phyloP scores from a whole-genome alignment of 805 yeast species.

The Debaryomyces maramus region DNA sequence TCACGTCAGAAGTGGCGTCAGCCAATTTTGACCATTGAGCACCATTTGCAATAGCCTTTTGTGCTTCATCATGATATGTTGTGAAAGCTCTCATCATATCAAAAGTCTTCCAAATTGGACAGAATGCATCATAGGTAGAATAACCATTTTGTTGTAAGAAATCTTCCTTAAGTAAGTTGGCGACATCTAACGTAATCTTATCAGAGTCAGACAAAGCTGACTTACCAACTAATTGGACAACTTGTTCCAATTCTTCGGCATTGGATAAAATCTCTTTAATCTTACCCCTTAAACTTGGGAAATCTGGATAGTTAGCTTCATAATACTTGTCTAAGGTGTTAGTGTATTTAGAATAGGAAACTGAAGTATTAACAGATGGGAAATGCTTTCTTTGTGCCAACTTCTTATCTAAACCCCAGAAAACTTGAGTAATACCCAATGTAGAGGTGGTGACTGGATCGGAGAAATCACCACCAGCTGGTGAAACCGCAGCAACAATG shows the following conservation, averaged over 20 bases:
- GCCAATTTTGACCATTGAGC: slow-evolving; percentile 91
- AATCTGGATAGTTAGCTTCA: slow-evolving; percentile 84
- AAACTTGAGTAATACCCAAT: slow-evolving; percentile 98
- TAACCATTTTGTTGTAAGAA: slow-evolving; percentile 99
- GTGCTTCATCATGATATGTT: slow-evolving; percentile 93
- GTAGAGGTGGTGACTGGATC: slow-evolving; percentile 99
- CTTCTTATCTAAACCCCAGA: slow-evolving; percentile 99
- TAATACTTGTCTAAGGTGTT: slow-evolving; percentile 82
- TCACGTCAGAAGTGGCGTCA: slow-evolving; percentile 86
- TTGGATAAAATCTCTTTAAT: slow-evolving; percentile 92
- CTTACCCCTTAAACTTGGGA: slow-evolving; percentile 85
- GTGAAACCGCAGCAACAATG: slow-evolving; percentile 98
- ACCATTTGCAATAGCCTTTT: slow-evolving; percentile 91
- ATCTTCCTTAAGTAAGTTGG: slow-evolving; percentile 91
- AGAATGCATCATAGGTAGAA: slow-evolving; percentile 96
- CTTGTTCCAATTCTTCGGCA: slow-evolving; percentile 99
- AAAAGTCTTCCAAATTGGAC: slow-evolving; percentile 98
- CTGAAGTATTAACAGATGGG: slow-evolving; percentile 96
- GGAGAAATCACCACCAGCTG: slow-evolving; percentile 99
- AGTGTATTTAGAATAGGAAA: slow-evolving; percentile 96
- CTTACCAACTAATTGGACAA: slow-evolving; percentile 98
- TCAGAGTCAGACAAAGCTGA: slow-evolving; percentile 96
- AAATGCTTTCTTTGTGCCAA: slow-evolving; percentile 99
- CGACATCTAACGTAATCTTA: slow-evolving; percentile 93
- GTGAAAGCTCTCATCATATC: slow-evolving; percentile 97